Conservation (phyloP, 371 early-diverging fungal genomes). For the Mucor velutinosus region DNA sequence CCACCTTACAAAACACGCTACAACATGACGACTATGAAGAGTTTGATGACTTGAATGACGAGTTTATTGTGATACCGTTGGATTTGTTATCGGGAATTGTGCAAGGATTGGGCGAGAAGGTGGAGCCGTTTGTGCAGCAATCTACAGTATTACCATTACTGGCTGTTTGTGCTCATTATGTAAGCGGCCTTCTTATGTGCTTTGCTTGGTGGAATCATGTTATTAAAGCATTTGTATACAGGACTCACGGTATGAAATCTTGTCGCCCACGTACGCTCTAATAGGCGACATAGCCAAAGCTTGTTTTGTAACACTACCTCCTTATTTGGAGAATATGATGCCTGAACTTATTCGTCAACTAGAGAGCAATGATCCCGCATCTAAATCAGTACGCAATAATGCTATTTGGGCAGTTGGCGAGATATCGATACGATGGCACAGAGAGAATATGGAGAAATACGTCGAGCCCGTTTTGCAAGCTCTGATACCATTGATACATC, state of each 20-base stretch:
- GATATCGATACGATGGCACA: slow-evolving; percentile 77
- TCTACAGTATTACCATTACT: slow-evolving; percentile 73
- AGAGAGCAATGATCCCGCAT: slow-evolving; percentile 57
- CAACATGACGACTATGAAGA: slow-evolving; percentile 52
- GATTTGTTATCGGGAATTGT: slow-evolving; percentile 90
- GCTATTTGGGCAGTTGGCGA: slow-evolving; percentile 96
- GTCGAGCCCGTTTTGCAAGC: slow-evolving; percentile 71
- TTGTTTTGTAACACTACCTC: slow-evolving; percentile 72
- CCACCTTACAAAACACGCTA: slow-evolving; percentile 53
- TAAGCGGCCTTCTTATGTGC: slow-evolving; percentile 28
- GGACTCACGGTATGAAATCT: slow-evolving; percentile 81
- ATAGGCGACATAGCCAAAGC: slow-evolving; percentile 93
- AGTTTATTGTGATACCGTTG: slow-evolving; percentile 89
- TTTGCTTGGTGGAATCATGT: too few species aligned
- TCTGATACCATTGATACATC: slow-evolving; percentile 68
- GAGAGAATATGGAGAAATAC: slow-evolving; percentile 63
- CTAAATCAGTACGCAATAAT: slow-evolving; percentile 82
- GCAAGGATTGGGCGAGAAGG: slow-evolving; percentile 80
- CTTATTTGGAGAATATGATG: slow-evolving; percentile 74
- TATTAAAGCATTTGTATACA: slow-evolving; percentile 14
- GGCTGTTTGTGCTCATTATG: slow-evolving; percentile 72
- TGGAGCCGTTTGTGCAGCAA: slow-evolving; percentile 69
- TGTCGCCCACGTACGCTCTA: slow-evolving; percentile 91
- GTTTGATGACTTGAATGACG: slow-evolving; percentile 70
- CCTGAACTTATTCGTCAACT: slow-evolving; percentile 78